These are phyloP conservation scores for Mycena vitilis DNA, from an alignment of 768 basidiomycete species.

Conservation along the genomic window DNA sequence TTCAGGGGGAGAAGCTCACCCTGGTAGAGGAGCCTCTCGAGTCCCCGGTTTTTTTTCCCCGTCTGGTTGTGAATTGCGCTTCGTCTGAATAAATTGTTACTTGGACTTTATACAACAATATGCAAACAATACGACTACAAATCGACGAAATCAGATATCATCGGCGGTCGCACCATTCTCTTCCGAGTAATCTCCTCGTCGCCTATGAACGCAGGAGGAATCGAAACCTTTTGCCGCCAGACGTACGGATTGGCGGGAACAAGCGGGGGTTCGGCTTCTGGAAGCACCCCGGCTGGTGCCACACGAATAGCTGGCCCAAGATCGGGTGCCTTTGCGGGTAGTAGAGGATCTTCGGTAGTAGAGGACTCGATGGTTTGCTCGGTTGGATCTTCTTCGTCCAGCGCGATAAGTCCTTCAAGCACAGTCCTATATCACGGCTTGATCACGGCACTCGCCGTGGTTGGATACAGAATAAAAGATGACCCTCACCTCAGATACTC, in stretches of 20 bases:
- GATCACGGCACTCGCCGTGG: neutral
- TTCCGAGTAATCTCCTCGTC: constrained; percentile 4
- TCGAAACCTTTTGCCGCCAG: neutral
- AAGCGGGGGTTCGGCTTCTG: neutral
- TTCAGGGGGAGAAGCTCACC: too few species aligned
- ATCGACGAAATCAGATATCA: neutral
- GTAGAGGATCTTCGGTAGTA: neutral
- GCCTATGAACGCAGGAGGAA: constrained; percentile 9
- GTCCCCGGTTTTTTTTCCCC: too few species aligned
- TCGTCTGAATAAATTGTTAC: too few species aligned
- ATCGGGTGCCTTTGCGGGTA: neutral
- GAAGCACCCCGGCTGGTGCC: neutral
- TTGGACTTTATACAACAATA: too few species aligned
- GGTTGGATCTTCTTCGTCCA: neutral
- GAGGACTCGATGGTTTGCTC: neutral
- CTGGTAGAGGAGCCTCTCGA: too few species aligned
- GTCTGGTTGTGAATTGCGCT: too few species aligned
- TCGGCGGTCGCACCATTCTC: neutral
- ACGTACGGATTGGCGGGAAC: neutral
- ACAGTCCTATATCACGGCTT: neutral
- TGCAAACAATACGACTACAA: too few species aligned
- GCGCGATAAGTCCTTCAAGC: neutral
- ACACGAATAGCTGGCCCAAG: neutral
- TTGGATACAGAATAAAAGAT: neutral
- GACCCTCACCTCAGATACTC: neutral